Conservation (phyloP, 805 yeast genomes). For the Candida silvicultrix region DNA sequence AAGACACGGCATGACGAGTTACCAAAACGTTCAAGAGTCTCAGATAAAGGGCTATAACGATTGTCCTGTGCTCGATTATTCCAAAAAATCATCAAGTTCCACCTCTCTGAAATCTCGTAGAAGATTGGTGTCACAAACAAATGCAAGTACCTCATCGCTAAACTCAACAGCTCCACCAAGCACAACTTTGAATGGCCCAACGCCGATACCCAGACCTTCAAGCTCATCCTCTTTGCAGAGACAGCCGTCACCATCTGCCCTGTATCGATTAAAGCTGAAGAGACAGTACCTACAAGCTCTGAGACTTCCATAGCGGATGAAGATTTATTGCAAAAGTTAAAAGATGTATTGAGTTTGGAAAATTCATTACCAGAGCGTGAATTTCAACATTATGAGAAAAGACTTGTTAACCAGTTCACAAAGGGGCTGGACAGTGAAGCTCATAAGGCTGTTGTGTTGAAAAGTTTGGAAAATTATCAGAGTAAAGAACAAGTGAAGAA, state of each 20-base stretch:
- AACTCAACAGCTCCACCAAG: neutral
- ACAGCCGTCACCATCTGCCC: neutral
- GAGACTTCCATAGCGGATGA: conserved; percentile 10
- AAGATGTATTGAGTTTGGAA: conserved; percentile 20
- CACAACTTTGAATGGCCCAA: conserved; percentile 1
- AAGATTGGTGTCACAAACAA: conserved; percentile 3
- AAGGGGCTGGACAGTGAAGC: conserved; percentile 22
- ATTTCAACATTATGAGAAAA: conserved; percentile 35
- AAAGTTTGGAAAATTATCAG: conserved; percentile 17
- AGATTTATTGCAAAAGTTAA: conserved; percentile 18
- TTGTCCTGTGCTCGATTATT: conserved; percentile 27
- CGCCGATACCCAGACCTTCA: conserved; percentile 7
- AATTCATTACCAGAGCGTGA: conserved; percentile 35
- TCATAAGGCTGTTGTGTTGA: conserved; percentile 21
- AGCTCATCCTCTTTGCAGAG: neutral
- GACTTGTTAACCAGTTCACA: conserved; percentile 26
- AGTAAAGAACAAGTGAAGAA: conserved; percentile 26
- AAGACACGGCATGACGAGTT: conserved; percentile 8
- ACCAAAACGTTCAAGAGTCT: conserved; percentile 34
- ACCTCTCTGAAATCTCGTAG: conserved; percentile 3
- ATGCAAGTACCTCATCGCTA: conserved; percentile 1
- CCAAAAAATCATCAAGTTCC: conserved; percentile 1
- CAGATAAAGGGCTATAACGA: conserved; percentile 39
- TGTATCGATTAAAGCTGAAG: neutral
- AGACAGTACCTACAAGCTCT: neutral